Evolutionary conservation across 2,329 filamentous ascomycete genomes (phyloP).

Genomic region (Ceratocystis lukuohia): DNA sequence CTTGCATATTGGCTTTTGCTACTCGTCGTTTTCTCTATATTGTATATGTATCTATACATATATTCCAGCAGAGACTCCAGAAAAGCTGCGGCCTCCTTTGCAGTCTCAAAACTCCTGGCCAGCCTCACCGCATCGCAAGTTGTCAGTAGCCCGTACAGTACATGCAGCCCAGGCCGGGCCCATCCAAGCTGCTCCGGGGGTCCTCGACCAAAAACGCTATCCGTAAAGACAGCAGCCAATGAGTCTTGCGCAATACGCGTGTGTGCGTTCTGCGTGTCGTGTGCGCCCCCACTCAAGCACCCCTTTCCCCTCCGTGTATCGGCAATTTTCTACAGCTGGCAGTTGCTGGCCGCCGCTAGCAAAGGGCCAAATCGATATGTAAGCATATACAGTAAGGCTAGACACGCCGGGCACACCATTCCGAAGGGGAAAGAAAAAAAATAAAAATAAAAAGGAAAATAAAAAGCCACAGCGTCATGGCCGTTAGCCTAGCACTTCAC

Average conservation of each 20-base stretch:
- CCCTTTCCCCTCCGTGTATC: not conserved
- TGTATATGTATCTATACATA: not conserved
- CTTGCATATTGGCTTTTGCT: not conserved
- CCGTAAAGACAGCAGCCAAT: not conserved
- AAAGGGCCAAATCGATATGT: not conserved
- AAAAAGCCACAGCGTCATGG: not conserved
- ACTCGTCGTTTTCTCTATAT: not conserved
- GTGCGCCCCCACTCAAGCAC: not conserved
- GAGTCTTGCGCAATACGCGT: not conserved
- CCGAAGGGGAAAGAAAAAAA: not conserved
- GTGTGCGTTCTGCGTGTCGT: not conserved
- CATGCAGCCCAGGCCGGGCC: not conserved
- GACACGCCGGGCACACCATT: too few relatives aligned
- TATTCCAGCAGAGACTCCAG: not conserved
- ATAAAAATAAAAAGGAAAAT: not conserved
- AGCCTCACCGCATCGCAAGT: not conserved
- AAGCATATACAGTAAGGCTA: not conserved
- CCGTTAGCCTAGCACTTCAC: not conserved
- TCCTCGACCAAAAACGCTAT: not conserved
- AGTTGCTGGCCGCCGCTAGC: not conserved
- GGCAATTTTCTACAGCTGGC: not conserved
- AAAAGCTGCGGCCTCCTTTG: not conserved
- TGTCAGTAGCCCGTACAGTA: not conserved
- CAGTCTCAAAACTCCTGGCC: not conserved
- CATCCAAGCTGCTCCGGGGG: not conserved